Evolutionary conservation across 2,329 filamentous ascomycete genomes (phyloP).

Genomic region (Cladobotryum protrusum): DNA sequence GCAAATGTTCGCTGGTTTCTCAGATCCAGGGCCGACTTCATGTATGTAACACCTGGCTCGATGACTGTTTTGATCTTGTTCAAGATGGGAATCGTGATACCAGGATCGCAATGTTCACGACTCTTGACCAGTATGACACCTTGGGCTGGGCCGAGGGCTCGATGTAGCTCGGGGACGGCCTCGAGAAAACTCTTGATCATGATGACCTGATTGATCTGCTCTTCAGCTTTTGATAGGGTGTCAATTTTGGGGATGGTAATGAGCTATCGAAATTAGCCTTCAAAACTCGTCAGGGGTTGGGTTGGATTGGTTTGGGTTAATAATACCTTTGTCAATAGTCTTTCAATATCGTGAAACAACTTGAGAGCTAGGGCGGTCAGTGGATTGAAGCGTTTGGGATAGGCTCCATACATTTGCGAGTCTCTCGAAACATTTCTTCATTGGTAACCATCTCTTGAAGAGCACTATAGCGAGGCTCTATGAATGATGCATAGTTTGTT

Average conservation of each 20-base stretch:
- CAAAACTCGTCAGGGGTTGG: background rate
- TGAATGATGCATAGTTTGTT: slow-evolving; percentile 57
- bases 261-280: slow-evolving; percentile 48
- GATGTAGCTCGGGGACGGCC: slow-evolving; percentile 59
- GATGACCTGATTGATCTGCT: slow-evolving; percentile 79
- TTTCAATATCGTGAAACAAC: slow-evolving; percentile 70
- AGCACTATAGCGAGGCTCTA: slow-evolving; percentile 71
- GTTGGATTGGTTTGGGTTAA: too few species aligned
- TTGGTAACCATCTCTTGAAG: slow-evolving; percentile 74
- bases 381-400: too few species aligned
- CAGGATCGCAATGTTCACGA: slow-evolving; percentile 60
- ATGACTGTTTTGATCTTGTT: slow-evolving; percentile 62
- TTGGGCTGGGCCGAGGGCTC: slow-evolving; percentile 58
- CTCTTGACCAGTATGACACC: slow-evolving; percentile 62
- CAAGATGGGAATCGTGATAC: slow-evolving; percentile 54
- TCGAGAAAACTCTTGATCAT: slow-evolving; percentile 78
- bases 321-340: slow-evolving; percentile 63
- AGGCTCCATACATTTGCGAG: slow-evolving; percentile 54
- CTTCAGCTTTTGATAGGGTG: slow-evolving; percentile 64
- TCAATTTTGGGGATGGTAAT: slow-evolving; percentile 66
- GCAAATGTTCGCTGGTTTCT: slow-evolving; percentile 88
- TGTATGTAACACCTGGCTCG: slow-evolving; percentile 75
- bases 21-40: slow-evolving; percentile 73
- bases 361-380: slow-evolving; percentile 54
- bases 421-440: slow-evolving; percentile 76